These are phyloP conservation scores for Durio zibethinus DNA, from an alignment of 345 rosid genomes.

Conservation along the genomic window DNA sequence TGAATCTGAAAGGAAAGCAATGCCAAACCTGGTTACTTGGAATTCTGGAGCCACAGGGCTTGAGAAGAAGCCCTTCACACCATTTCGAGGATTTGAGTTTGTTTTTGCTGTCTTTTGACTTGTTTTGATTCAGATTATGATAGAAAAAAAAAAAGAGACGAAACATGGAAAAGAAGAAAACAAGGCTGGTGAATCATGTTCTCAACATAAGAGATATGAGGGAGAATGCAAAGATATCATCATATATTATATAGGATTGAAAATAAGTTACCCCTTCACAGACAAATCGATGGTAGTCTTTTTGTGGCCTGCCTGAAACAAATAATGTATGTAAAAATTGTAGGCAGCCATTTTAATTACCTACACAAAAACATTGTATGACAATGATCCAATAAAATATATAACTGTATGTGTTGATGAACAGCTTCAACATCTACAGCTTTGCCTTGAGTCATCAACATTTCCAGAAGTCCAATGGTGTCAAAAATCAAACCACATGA, in stretches of 20 bases:
- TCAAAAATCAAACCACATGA: not conserved
- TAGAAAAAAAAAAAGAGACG: not conserved
- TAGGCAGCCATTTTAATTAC: not conserved
- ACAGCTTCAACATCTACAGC: slow-evolving; percentile 8
- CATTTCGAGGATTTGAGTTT: not conserved
- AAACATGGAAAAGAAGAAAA: not conserved
- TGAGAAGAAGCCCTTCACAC: not conserved
- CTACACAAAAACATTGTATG: not conserved
- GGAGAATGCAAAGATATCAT: not conserved
- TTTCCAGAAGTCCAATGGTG: not conserved
- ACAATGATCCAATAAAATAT: slow-evolving; percentile 13
- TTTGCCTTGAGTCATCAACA: not conserved
- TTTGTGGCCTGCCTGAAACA: not conserved
- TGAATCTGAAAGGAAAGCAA: slow-evolving; percentile 18
- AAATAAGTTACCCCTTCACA: not conserved
- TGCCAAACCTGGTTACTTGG: not conserved
- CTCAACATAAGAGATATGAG: not conserved
- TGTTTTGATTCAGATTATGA: not conserved
- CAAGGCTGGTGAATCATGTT: not conserved
- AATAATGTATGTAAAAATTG: not conserved
- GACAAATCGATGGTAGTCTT: not conserved
- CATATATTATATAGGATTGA: not conserved
- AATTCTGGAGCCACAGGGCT: not conserved
- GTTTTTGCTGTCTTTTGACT: not conserved
- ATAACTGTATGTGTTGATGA: slow-evolving; percentile 7